phyloP scores from a whole-genome alignment of 352 stramenopile species.

The Blastocystis sp. region DNA sequence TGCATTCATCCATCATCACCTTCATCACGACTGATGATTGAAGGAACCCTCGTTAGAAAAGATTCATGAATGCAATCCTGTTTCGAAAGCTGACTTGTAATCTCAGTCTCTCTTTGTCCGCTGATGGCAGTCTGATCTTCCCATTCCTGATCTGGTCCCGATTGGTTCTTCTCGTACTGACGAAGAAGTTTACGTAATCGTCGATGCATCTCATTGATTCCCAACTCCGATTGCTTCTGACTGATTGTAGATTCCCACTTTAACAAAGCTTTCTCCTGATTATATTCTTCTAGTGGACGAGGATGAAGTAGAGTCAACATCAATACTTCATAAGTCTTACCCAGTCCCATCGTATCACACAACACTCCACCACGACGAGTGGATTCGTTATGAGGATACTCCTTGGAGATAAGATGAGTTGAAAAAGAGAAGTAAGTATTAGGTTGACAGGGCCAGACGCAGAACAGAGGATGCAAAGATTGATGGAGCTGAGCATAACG shows the following conservation, averaged over 20 bases:
- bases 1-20: background rate
- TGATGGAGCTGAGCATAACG: background rate
- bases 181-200: background rate
- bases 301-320: slow-evolving; percentile 35
- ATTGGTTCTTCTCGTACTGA: background rate
- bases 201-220: background rate
- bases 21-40: background rate
- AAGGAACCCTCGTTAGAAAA: background rate
- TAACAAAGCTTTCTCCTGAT: background rate
- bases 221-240: background rate
- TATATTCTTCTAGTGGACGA: background rate
- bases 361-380: slow-evolving; percentile 23
- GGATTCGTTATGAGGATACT: background rate
- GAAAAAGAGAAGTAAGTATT: background rate
- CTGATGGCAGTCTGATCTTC: background rate
- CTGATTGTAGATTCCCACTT: background rate
- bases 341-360: slow-evolving; percentile 42
- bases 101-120: background rate
- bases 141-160: background rate
- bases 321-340: slow-evolving; percentile 50
- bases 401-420: background rate
- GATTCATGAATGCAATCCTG: background rate
- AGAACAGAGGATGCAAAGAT: slow-evolving; percentile 25
- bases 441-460: background rate
- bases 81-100: background rate